A percentile compares a stretch with the other conserved stretches of the same genome.
Evolutionary conservation across 805 yeast genomes (phyloP).

Genomic region (Blastobotrys terrestris): DNA sequence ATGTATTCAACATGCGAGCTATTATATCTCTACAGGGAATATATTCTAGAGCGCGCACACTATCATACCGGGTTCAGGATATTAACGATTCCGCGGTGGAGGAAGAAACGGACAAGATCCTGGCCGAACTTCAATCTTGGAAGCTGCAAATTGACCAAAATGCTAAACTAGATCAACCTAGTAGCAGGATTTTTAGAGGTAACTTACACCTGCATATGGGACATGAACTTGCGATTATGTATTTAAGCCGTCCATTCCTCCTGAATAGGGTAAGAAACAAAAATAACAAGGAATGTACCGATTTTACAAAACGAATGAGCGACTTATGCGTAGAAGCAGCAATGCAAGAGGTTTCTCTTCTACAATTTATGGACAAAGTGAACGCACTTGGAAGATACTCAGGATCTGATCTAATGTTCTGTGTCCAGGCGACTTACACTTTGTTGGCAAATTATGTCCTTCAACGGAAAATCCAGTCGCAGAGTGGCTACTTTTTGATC

Average conservation of each 20-base stretch:
- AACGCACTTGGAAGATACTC: slow-evolving; percentile 1
- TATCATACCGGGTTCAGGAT: background rate
- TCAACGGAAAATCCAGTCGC: slow-evolving; percentile 2
- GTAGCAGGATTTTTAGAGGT: slow-evolving; percentile 1
- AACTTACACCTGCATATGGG: slow-evolving; percentile 1
- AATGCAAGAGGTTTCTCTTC: background rate
- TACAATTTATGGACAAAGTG: slow-evolving; percentile 3
- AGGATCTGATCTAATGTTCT: slow-evolving; percentile 3
- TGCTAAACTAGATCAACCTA: background rate
- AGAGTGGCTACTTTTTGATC: background rate
- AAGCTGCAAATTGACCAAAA: background rate
- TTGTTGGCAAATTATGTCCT: background rate
- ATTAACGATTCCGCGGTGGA: background rate
- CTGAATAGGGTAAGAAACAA: background rate
- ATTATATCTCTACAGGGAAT: background rate
- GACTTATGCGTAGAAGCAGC: slow-evolving; percentile 1
- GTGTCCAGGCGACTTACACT: background rate
- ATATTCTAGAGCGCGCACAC: background rate
- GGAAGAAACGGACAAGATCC: background rate
- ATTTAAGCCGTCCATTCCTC: slow-evolving; percentile 1
- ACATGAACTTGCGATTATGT: background rate
- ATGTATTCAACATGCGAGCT: background rate
- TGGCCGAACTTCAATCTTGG: slow-evolving; percentile 2
- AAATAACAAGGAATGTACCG: slow-evolving; percentile 1
- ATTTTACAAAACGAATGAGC: background rate